Conservation (phyloP, 768 basidiomycete species). For the Tylopilus rubrobrunneus region DNA sequence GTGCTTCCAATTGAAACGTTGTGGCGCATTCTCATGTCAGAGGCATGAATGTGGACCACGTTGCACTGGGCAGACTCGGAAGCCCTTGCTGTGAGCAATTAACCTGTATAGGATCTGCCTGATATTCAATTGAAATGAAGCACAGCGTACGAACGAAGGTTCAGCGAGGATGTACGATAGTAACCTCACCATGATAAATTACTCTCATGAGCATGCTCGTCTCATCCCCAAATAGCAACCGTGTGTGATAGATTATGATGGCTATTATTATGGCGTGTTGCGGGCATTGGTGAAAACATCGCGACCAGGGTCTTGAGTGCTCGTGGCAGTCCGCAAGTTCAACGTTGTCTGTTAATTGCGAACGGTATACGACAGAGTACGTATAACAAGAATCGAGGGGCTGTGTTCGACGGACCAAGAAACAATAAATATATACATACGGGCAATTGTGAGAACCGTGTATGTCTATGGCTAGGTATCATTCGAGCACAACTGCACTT, state of each 20-base stretch:
- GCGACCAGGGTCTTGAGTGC: background rate
- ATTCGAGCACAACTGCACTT: slow-evolving; percentile 11
- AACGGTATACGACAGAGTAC: slow-evolving; percentile 13
- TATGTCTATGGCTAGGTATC: slow-evolving; percentile 23
- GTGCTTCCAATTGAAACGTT: slow-evolving; percentile 11
- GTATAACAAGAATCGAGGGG: slow-evolving; percentile 12
- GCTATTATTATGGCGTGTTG: slow-evolving; percentile 7
- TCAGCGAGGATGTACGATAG: slow-evolving; percentile 9
- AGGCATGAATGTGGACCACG: slow-evolving; percentile 12
- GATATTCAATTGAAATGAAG: slow-evolving; percentile 5
- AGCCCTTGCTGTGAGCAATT: slow-evolving; percentile 18
- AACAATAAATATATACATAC: slow-evolving; percentile 12
- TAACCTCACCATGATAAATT: slow-evolving; percentile 15
- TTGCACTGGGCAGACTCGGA: slow-evolving; percentile 9
- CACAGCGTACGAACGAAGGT: slow-evolving; percentile 13
- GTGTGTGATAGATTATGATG: slow-evolving; percentile 19
- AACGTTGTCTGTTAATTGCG: slow-evolving; percentile 19
- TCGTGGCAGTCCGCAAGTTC: slow-evolving; percentile 3
- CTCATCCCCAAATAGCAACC: slow-evolving; percentile 3
- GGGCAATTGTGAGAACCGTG: slow-evolving; percentile 11
- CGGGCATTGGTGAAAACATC: no score
- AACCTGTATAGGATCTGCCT: slow-evolving; percentile 8
- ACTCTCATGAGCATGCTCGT: slow-evolving; percentile 11
- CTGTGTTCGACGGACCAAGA: slow-evolving; percentile 6
- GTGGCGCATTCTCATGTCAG: slow-evolving; percentile 25